Evolutionary conservation across 148 eudicot genomes (phyloP), one percentile per base, ranked within the genome.

Genomic region (Limonium bicolor): DNA sequence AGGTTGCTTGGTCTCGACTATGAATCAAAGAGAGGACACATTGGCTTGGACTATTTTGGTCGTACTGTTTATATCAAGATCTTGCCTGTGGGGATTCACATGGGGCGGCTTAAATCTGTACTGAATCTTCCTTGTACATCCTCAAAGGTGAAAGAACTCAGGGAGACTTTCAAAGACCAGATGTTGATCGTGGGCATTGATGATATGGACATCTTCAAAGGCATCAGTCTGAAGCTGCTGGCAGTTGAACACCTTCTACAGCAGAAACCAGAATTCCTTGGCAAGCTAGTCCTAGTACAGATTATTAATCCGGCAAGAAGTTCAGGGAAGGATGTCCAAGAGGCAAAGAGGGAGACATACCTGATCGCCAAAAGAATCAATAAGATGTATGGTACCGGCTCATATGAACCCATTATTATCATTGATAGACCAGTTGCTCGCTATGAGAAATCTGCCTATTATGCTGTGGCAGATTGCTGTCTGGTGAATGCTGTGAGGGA

Each of bases 201-300:
- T 70, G 84, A 81, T 57, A 67, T 77, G 84, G 92, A 81, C 36
- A 70, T 81, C 30, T 81, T 81, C 9, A 77, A 81, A 64, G 92
- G 92, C 33, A 71, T 81, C 33, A 73, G 72, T 61, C 61, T 81
- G 23, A 81, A 81, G 31, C 30, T 81, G n/a, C 47, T 77, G 59
- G 85, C 92, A 3, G 39, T 81, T 12, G 92, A 80, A 59, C 84
- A 73, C 27, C 63, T 81, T 15, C 52, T 81, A 60, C 51, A 60
- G 56, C 75, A 60, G 53, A 74, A 71, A 14, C 62, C 51, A 2
- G 64, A 35, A 18, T 62, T 72, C 21, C 67, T 47, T 36, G 82
- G 82, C 7, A 60, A 69, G 8, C 19, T 73, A 46, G 92, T 81
- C 39, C 57, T 81, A 27, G 53, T 81, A 49, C 92, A 81, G 42